These are phyloP conservation scores for Ustulina deusta DNA, from an alignment of 2,329 filamentous ascomycete species.

Conservation along the genomic window DNA sequence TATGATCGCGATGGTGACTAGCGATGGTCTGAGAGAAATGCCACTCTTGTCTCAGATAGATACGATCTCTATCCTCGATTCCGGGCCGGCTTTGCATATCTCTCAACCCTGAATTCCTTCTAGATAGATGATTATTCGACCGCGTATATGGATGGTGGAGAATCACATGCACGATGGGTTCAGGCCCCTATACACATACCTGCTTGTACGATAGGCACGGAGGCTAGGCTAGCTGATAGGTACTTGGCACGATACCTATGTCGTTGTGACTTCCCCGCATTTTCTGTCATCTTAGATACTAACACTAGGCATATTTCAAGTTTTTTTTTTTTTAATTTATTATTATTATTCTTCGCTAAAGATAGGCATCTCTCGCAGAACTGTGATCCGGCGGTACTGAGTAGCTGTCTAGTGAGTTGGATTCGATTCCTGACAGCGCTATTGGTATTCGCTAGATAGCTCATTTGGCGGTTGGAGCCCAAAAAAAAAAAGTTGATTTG, in stretches of 20 bases:
- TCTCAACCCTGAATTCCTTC: constrained; percentile 21
- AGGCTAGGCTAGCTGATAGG: neutral
- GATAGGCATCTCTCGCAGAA: neutral
- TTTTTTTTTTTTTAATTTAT: neutral
- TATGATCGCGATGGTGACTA: constrained; percentile 30
- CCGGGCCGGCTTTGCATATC: constrained; percentile 11
- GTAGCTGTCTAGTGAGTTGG: too few relatives aligned
- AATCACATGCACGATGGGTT: constrained; percentile 26
- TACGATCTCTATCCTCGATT: constrained; percentile 17
- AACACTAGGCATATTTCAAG: neutral
- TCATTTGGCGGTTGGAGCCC: constrained; percentile 4
- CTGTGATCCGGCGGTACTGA: neutral
- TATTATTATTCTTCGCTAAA: neutral
- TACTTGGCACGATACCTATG: constrained; percentile 16
- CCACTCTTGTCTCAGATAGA: constrained; percentile 4
- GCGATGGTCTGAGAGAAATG: constrained; percentile 30
- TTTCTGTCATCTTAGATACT: neutral
- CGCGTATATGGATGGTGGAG: constrained; percentile 17
- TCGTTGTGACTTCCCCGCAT: constrained; percentile 15
- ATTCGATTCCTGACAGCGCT: too few relatives aligned
- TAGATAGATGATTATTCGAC: constrained; percentile 4
- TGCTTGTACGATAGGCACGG: neutral
- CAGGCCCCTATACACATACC: constrained; percentile 10
- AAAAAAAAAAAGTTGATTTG: neutral
- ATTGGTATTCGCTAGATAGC: too few relatives aligned